Percentiles rank a stretch among this genome's conserved stretches.
Evolutionary conservation across 176 grass and related monocot species (phyloP).

Genomic region (Triticum turgidum): DNA sequence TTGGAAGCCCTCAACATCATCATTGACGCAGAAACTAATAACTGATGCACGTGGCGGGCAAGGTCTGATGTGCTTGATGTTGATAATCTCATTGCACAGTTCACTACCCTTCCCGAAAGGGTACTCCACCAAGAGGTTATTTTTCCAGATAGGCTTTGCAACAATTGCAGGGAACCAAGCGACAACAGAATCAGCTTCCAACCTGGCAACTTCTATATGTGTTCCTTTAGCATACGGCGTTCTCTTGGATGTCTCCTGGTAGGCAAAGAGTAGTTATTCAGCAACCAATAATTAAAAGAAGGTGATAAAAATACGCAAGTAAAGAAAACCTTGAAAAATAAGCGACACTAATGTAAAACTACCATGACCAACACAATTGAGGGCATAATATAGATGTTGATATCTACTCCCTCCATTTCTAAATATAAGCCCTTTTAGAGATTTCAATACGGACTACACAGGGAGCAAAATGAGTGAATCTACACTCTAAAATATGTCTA

Average conservation of each 20-base stretch:
- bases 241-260: slow-evolving; percentile 33
- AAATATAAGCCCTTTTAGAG: too few relatives aligned
- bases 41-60: slow-evolving; percentile 27
- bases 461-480: too few relatives aligned
- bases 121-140: slow-evolving; percentile 59
- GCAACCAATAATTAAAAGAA: neutral
- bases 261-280: slow-evolving; percentile 14
- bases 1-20: slow-evolving; percentile 67
- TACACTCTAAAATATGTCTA: too few relatives aligned
- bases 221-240: slow-evolving; percentile 35
- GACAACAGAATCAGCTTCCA: slow-evolving; percentile 37
- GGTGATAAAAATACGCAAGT: neutral
- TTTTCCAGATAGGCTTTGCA: slow-evolving; percentile 65
- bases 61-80: slow-evolving; percentile 65
- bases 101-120: slow-evolving; percentile 22
- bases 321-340: slow-evolving; percentile 4
- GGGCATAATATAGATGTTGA: neutral
- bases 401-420: neutral
- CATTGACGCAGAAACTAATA: slow-evolving; percentile 46
- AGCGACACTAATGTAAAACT: neutral
- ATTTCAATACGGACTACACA: too few relatives aligned
- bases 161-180: slow-evolving; percentile 62
- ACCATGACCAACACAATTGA: neutral
- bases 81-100: slow-evolving; percentile 46
- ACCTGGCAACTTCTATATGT: slow-evolving; percentile 49